phyloP scores from a whole-genome alignment of 1,284 basidiomycete species.

The Ceratorhiza oryzae-sativae region DNA sequence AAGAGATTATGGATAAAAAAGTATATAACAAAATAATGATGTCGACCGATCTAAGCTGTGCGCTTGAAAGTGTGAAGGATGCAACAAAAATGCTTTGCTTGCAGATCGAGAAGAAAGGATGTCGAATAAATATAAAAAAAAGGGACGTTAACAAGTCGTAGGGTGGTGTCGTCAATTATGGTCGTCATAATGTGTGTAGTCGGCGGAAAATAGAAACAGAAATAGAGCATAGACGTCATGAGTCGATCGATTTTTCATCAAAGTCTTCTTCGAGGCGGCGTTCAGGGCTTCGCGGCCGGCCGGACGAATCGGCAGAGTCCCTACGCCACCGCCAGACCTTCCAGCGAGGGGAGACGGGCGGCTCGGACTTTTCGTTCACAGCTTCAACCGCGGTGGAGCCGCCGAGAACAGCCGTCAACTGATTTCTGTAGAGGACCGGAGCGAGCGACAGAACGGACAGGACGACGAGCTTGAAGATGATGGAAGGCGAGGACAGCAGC shows the following conservation, averaged over 20 bases:
- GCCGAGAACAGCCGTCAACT: conserved; percentile 61
- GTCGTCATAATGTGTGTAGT: not conserved
- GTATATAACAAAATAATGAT: conserved; percentile 25
- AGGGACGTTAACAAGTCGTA: not conserved
- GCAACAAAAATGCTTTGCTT: not conserved
- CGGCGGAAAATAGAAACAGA: not conserved
- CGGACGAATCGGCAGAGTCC: not conserved
- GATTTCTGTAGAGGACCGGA: conserved; percentile 73
- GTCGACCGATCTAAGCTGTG: conserved; percentile 18
- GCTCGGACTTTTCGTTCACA: conserved; percentile 7
- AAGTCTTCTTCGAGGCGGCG: conserved; percentile 24
- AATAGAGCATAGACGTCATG: not conserved
- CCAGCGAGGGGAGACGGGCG: conserved; percentile 18
- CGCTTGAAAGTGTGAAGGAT: not conserved
- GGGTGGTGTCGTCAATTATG: not conserved
- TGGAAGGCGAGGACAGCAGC: conserved; percentile 70
- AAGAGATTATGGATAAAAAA: conserved; percentile 6
- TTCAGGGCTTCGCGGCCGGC: conserved; percentile 17
- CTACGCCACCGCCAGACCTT: conserved; percentile 22
- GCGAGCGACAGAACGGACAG: conserved; percentile 77
- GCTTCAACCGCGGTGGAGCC: conserved; percentile 7
- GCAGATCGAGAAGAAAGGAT: not conserved
- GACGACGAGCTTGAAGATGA: conserved; percentile 74
- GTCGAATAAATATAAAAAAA: not conserved
- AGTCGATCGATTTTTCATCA: conserved; percentile 17